phyloP scores from a whole-genome alignment of 768 basidiomycete species.

The Hygrocybe coccinea region DNA sequence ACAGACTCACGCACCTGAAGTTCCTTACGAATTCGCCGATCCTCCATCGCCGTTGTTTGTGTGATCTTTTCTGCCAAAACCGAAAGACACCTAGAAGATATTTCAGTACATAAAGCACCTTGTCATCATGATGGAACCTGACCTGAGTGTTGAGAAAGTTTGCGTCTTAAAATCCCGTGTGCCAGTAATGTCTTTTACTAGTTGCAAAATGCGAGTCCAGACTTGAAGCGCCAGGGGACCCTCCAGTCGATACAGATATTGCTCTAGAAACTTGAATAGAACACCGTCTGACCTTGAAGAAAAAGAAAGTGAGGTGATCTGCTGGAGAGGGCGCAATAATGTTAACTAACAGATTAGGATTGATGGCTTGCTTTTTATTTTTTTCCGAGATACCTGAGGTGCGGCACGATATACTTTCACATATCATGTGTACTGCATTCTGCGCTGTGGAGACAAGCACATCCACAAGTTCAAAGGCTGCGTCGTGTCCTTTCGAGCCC shows the following conservation, averaged over 20 bases:
- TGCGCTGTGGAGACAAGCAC: conserved; percentile 80
- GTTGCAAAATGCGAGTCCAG: conserved; percentile 73
- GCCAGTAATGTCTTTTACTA: conserved; percentile 73
- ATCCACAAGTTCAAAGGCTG: conserved; percentile 80
- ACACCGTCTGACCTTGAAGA: conserved; percentile 57
- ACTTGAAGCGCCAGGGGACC: conserved; percentile 91
- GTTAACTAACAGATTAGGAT: conserved; percentile 59
- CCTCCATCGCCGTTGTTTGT: conserved; percentile 89
- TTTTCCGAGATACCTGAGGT: conserved; percentile 53
- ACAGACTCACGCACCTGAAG: conserved; percentile 54
- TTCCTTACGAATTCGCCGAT: conserved; percentile 81
- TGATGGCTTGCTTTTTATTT: conserved; percentile 53
- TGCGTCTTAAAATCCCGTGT: conserved; percentile 67
- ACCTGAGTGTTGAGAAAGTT: conserved; percentile 72
- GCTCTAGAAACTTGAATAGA: conserved; percentile 84
- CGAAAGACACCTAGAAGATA: conserved; percentile 57
- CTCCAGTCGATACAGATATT: conserved; percentile 77
- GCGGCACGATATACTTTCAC: conserved; percentile 71
- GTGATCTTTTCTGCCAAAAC: conserved; percentile 77
- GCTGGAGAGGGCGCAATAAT: background rate
- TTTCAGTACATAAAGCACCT: conserved; percentile 47
- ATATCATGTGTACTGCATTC: conserved; percentile 81
- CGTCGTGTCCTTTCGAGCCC: conserved; percentile 40
- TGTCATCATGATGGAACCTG: conserved; percentile 12
- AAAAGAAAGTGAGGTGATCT: conserved; percentile 5